Percentiles rank a stretch among this genome's conserved stretches.
Conservation (phyloP, 305 asterid species). For the Fraxinus angustifolia region DNA sequence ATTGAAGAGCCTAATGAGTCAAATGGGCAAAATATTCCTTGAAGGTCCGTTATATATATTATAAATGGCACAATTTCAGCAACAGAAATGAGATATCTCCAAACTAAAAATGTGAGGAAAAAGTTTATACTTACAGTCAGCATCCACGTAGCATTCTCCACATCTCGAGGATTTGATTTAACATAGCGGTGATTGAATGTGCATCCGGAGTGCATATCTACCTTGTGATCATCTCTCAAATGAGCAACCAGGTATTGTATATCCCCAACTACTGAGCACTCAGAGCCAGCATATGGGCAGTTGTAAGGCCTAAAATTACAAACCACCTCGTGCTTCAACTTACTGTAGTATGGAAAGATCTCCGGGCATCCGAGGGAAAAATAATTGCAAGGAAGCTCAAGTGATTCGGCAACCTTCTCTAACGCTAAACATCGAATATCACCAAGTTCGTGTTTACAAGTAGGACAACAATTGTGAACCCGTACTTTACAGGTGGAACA, state of each 20-base stretch:
- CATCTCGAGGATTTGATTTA: slow-evolving; percentile 63
- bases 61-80: not conserved
- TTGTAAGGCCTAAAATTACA: slow-evolving; percentile 58
- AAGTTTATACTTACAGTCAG: slow-evolving; percentile 41
- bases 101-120: not conserved
- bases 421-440: slow-evolving; percentile 59
- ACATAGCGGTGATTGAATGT: slow-evolving; percentile 66
- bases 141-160: slow-evolving; percentile 74
- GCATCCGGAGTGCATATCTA: slow-evolving; percentile 65
- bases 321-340: slow-evolving; percentile 53
- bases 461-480: slow-evolving; percentile 62
- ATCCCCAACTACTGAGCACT: slow-evolving; percentile 54
- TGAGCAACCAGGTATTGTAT: slow-evolving; percentile 47
- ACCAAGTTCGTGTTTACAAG: slow-evolving; percentile 66
- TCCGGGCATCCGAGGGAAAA: slow-evolving; percentile 50
- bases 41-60: not conserved
- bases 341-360: slow-evolving; percentile 54
- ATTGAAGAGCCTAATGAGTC: not conserved
- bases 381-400: slow-evolving; percentile 63
- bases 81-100: not conserved
- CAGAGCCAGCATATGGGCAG: slow-evolving; percentile 67
- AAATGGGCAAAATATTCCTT: not conserved
- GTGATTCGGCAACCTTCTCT: slow-evolving; percentile 63
- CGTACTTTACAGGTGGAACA: slow-evolving; percentile 58
- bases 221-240: slow-evolving; percentile 62